These are phyloP conservation scores for Lipomyces orientalis DNA, from an alignment of 805 yeast genomes.

Conservation along the genomic window DNA sequence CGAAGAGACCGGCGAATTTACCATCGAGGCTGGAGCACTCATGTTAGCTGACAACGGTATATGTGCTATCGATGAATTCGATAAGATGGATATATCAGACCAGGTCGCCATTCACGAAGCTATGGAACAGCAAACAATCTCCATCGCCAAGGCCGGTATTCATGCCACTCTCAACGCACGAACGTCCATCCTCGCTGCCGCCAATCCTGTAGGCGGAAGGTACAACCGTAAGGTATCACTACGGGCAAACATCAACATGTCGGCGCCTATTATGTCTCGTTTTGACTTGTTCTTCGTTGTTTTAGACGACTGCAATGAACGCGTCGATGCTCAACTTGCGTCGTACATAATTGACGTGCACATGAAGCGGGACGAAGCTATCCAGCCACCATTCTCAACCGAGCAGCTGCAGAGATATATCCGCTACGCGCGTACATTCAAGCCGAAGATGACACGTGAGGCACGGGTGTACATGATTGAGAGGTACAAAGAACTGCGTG, in stretches of 20 bases:
- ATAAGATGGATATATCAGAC: conserved; percentile 93
- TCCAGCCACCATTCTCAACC: conserved; percentile 84
- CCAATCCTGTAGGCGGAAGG: conserved; percentile 97
- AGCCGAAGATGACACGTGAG: conserved; percentile 81
- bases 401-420: conserved; percentile 88
- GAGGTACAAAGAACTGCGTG: conserved; percentile 82
- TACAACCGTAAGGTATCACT: conserved; percentile 86
- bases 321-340: conserved; percentile 87
- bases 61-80: conserved; percentile 98
- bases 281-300: conserved; percentile 95
- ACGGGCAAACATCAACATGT: conserved; percentile 87
- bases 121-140: conserved; percentile 99
- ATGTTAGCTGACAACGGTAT: conserved; percentile 99
- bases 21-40: conserved; percentile 97
- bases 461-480: conserved; percentile 79
- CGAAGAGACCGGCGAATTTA: conserved; percentile 95
- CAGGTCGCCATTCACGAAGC: conserved; percentile 99
- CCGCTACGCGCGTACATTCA: conserved; percentile 89
- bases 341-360: conserved; percentile 91
- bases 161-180: conserved; percentile 97
- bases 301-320: conserved; percentile 91
- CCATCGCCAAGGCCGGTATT: conserved; percentile 98
- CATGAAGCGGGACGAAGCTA: conserved; percentile 88
- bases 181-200: conserved; percentile 97
- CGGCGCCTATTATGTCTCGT: conserved; percentile 98